phyloP scores from a whole-genome alignment of 306 rosid genomes.

The Adenanthera pavonina region DNA sequence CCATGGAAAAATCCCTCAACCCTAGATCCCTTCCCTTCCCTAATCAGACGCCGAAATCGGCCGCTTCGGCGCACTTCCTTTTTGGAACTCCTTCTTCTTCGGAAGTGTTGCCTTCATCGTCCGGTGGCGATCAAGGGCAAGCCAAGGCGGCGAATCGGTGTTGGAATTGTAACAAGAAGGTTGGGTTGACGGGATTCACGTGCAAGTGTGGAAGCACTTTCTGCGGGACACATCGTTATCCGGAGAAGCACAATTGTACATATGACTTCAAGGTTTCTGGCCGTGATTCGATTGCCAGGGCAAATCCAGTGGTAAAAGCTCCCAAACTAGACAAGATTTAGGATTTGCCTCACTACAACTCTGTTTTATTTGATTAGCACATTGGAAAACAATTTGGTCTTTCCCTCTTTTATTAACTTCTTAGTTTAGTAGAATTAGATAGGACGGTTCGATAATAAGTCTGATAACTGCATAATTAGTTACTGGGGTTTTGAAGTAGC shows the following conservation, averaged over 20 bases:
- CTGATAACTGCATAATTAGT: not conserved
- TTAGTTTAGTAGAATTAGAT: not conserved
- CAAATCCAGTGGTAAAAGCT: constrained; percentile 58
- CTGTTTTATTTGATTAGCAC: not conserved
- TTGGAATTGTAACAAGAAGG: constrained; percentile 56
- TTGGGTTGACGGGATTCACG: constrained; percentile 56
- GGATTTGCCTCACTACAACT: not conserved
- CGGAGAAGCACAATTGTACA: constrained; percentile 61
- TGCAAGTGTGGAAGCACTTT: constrained; percentile 67
- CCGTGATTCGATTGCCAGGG: constrained; percentile 57
- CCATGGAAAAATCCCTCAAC: constrained; percentile 36
- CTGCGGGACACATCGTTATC: constrained; percentile 63
- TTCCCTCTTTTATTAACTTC: not conserved
- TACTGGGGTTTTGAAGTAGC: not conserved
- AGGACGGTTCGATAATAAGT: not conserved
- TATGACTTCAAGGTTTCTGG: constrained; percentile 52
- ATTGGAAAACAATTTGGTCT: not conserved
- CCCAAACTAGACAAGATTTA: constrained; percentile 50
- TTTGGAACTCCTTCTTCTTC: not conserved
- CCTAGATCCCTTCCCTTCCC: not conserved
- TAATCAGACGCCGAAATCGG: not conserved
- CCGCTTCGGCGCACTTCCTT: not conserved
- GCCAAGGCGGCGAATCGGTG: constrained; percentile 50
- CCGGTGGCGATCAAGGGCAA: not conserved
- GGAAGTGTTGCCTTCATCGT: not conserved